Evolutionary conservation across 352 stramenopile species (phyloP).

Genomic region (Stramenopiles sp.): DNA sequence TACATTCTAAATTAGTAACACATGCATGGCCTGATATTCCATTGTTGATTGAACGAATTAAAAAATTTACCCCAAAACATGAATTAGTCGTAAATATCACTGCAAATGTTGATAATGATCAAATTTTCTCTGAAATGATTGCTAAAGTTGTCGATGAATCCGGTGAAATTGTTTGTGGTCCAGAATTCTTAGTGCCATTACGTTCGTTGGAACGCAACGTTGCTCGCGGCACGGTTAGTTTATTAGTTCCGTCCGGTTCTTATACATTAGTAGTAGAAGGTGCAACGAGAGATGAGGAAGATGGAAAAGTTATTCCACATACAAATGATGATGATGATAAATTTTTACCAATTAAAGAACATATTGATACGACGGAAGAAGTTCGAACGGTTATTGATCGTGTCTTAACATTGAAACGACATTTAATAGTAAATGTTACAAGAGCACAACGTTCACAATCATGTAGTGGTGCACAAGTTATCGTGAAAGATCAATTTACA

Average conservation of each 20-base stretch:
- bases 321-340: background rate
- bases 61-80: background rate
- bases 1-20: conserved; percentile 1
- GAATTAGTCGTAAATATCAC: conserved; percentile 2
- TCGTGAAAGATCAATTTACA: background rate
- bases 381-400: conserved; percentile 4
- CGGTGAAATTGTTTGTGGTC: background rate
- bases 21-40: background rate
- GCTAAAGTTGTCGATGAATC: background rate
- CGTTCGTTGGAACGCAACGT: background rate
- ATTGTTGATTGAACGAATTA: background rate
- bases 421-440: background rate
- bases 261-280: conserved; percentile 5
- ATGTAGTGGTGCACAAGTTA: background rate
- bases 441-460: background rate
- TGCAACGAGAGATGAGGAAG: background rate
- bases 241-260: background rate
- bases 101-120: background rate
- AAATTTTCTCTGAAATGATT: background rate
- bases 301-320: too few relatives aligned
- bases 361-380: background rate
- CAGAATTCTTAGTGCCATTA: background rate
- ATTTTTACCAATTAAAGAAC: conserved; percentile 4
- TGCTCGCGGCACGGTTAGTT: background rate
- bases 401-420: background rate